Evolutionary conservation across 192 early-diverging fungal species (phyloP), one percentile per base, ranked within the genome.

Genomic region (Dimargaris xerosporica): DNA sequence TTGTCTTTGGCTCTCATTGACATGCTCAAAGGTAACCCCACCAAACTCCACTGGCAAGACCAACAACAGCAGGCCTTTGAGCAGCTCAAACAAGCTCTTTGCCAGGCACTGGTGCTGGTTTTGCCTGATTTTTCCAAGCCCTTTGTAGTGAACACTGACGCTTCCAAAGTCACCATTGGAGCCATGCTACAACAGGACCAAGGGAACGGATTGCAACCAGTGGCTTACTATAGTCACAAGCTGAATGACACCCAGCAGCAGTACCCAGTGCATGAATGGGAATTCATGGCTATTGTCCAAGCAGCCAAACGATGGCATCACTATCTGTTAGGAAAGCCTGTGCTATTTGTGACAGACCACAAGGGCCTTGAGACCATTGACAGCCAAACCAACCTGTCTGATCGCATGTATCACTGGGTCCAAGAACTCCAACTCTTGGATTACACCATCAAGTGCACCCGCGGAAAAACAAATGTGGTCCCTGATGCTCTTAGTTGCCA

Each of bases 211-310:
- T 26, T 29, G 2, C 53, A 54, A 54, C 53, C 53, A 3, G 28
- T 54, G 19, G 53, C 53, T 26, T 54, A 28, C 21, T 15, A 54
- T 25, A 54, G 53, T 26, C 21, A 54, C 25, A 19, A 28, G 3
- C 10, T 54, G 1, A 54, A 19, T 13, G 21, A 19, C 21, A 54
- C 53, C 1, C 21, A 54, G 21, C 53, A 54, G 28, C 53, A 26
- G 2, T 54, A 54, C 21, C 15, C 53, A 25, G 29, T 54, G 19
- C 53, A 26, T 1, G 53, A 54, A 54, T 26, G 29, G 3, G 53
- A 54, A 54, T 54, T 54, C 29, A 54, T 54, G 53, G 53, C 53
- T 25, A 54, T 54, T 16, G 13, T 25, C 28, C 53, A 54, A 25
- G 53, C 29, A 2, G 15, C 28, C 25, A 13, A 26, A 4, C 26